Conservation (phyloP, 768 basidiomycete species). For the Rickenella mellea region DNA sequence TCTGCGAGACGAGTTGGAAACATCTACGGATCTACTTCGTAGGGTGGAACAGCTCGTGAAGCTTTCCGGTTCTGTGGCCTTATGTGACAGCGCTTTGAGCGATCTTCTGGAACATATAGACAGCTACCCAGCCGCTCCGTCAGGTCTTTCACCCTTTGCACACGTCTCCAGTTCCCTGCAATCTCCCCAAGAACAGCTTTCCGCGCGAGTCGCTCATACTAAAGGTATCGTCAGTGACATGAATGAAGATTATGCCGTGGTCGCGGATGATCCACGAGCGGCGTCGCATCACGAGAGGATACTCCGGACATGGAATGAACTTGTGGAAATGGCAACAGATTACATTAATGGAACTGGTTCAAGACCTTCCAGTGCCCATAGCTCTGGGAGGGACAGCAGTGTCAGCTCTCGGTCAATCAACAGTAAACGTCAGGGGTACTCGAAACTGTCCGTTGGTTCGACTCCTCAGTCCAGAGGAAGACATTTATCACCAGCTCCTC, state of each 20-base stretch:
- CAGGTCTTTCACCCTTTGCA: slow-evolving; percentile 39
- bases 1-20: slow-evolving; percentile 48
- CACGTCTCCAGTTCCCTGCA: slow-evolving; percentile 31
- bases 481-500: slow-evolving; percentile 35
- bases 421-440: slow-evolving; percentile 27
- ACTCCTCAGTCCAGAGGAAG: slow-evolving; percentile 24
- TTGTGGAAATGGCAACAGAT: slow-evolving; percentile 75
- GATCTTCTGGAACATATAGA: slow-evolving; percentile 82
- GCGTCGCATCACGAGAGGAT: slow-evolving; percentile 53
- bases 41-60: slow-evolving; percentile 45
- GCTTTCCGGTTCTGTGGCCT: slow-evolving; percentile 37
- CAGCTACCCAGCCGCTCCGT: slow-evolving; percentile 61
- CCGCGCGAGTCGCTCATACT: slow-evolving; percentile 56
- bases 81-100: slow-evolving; percentile 70
- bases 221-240: slow-evolving; percentile 39
- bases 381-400: slow-evolving; percentile 51
- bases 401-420: slow-evolving; percentile 14
- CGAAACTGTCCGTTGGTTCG: slow-evolving; percentile 27
- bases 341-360: slow-evolving; percentile 51
- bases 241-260: slow-evolving; percentile 26
- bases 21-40: slow-evolving; percentile 36
- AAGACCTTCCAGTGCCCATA: slow-evolving; percentile 51
- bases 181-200: slow-evolving; percentile 60
- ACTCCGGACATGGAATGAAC: slow-evolving; percentile 70
- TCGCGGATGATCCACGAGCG: slow-evolving; percentile 54